Evolutionary conservation across 441 rosid species (phyloP).

Genomic region (Pelargonium fulgidum): DNA sequence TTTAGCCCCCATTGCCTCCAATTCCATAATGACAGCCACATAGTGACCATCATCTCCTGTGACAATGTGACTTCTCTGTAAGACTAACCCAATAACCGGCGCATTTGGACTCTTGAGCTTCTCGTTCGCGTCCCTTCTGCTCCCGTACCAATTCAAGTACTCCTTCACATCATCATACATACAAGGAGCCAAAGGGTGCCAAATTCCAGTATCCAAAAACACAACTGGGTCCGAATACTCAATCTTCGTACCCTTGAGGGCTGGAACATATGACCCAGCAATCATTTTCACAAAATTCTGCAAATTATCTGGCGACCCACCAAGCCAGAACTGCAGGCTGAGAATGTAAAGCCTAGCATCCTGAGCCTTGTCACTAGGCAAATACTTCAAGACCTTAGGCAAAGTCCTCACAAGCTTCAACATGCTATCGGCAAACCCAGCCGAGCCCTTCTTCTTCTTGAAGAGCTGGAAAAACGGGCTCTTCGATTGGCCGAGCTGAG

Average conservation of each 20-base stretch:
- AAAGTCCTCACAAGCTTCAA: conserved; percentile 86
- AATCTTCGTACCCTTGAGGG: conserved; percentile 63
- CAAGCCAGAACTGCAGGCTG: conserved; percentile 4
- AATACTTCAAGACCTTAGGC: conserved; percentile 85
- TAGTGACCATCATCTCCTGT: conserved; percentile 96
- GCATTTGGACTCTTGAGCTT: conserved; percentile 61
- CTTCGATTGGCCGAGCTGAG: conserved; percentile 95
- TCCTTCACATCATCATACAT: conserved; percentile 97
- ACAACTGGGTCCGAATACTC: conserved; percentile 90
- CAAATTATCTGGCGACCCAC: conserved; percentile 88
- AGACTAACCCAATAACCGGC: conserved; percentile 67
- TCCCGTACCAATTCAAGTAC: conserved; percentile 87
- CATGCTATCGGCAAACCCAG: conserved; percentile 98
- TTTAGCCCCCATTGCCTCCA: conserved; percentile 95
- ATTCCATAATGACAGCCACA: conserved; percentile 97
- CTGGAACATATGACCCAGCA: conserved; percentile 86
- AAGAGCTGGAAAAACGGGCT: conserved; percentile 90
- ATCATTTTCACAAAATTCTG: conserved; percentile 96
- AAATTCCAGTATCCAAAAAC: conserved; percentile 83
- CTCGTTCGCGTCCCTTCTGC: conserved; percentile 71
- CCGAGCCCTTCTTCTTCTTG: conserved; percentile 75
- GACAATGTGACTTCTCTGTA: conserved; percentile 97
- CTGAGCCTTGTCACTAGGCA: conserved; percentile 93
- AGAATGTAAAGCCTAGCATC: conserved; percentile 90
- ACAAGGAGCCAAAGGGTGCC: conserved; percentile 95